These are phyloP conservation scores for Neocatenulostroma microsporum DNA, from an alignment of 2,329 filamentous ascomycete genomes.

Conservation along the genomic window DNA sequence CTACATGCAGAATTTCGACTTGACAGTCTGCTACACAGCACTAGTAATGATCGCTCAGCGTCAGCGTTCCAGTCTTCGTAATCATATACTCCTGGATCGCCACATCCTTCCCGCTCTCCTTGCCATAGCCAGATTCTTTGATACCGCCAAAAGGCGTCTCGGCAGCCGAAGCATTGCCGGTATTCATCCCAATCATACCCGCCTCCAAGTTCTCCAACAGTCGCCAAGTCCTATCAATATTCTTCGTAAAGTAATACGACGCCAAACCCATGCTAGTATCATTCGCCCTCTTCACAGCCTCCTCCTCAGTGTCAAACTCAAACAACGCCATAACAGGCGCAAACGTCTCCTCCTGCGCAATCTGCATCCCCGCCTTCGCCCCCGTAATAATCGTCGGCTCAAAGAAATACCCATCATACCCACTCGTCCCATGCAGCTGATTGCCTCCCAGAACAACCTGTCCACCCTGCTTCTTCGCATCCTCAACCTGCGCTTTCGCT, in stretches of 20 bases:
- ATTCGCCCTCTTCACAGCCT: constrained; percentile 54
- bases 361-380: constrained; percentile 52
- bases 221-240: constrained; percentile 58
- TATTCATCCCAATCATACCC: constrained; percentile 55
- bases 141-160: constrained; percentile 62
- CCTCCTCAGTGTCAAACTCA: constrained; percentile 58
- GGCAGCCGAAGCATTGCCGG: constrained; percentile 56
- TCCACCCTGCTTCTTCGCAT: constrained; percentile 57
- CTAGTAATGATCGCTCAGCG: constrained; percentile 49
- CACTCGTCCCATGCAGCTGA: constrained; percentile 33
- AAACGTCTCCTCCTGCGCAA: constrained; percentile 55
- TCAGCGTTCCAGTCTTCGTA: constrained; percentile 59
- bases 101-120: constrained; percentile 60
- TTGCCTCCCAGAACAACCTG: constrained; percentile 56
- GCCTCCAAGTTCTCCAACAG: constrained; percentile 60
- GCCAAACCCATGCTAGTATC: constrained; percentile 57
- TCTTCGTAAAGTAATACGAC: constrained; percentile 62
- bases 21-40: not conserved
- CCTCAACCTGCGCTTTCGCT: constrained; percentile 48
- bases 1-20: not conserved
- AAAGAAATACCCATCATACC: constrained; percentile 57
- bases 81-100: constrained; percentile 34
- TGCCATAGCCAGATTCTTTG: constrained; percentile 61
- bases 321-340: constrained; percentile 58
- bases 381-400: constrained; percentile 58